These are phyloP conservation scores for Leccinum ochraceum DNA, from an alignment of 768 basidiomycete genomes.

Conservation along the genomic window DNA sequence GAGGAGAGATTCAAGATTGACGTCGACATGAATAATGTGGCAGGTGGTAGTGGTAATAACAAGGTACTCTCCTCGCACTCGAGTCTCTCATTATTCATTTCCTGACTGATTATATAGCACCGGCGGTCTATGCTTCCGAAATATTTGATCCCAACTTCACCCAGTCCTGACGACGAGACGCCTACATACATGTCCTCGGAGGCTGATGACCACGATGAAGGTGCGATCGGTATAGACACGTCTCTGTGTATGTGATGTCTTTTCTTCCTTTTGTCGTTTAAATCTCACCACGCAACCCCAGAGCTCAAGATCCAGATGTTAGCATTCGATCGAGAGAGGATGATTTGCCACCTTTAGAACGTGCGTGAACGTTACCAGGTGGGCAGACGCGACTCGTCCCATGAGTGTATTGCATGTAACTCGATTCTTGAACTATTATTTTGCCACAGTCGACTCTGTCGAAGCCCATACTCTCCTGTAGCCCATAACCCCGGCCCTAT, in stretches of 20 bases:
- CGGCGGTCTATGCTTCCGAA: constrained; percentile 76
- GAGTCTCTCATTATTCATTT: not conserved
- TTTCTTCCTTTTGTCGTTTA: constrained; percentile 3
- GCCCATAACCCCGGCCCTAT: too few relatives aligned
- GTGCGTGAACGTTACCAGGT: constrained; percentile 43
- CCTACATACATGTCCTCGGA: constrained; percentile 26
- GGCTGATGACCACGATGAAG: constrained; percentile 31
- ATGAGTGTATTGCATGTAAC: too few relatives aligned
- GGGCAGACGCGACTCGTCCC: too few relatives aligned
- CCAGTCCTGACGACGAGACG: constrained; percentile 12
- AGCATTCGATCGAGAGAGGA: constrained; percentile 43
- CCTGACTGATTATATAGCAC: constrained; percentile 43
- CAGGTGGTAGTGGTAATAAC: constrained; percentile 47
- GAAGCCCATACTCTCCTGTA: too few relatives aligned
- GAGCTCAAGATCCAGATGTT: constrained; percentile 19
- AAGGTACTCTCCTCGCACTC: constrained; percentile 48
- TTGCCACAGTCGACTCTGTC: not conserved
- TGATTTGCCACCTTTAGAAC: constrained; percentile 67
- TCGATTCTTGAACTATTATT: not conserved
- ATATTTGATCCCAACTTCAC: constrained; percentile 42
- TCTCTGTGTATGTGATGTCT: constrained; percentile 25
- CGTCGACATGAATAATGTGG: constrained; percentile 55
- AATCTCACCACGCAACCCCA: constrained; percentile 5
- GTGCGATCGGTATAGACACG: constrained; percentile 26
- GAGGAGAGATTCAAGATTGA: constrained; percentile 68